phyloP scores from a whole-genome alignment of 1,139 yeast species.

The Kodamaea fungicola region DNA sequence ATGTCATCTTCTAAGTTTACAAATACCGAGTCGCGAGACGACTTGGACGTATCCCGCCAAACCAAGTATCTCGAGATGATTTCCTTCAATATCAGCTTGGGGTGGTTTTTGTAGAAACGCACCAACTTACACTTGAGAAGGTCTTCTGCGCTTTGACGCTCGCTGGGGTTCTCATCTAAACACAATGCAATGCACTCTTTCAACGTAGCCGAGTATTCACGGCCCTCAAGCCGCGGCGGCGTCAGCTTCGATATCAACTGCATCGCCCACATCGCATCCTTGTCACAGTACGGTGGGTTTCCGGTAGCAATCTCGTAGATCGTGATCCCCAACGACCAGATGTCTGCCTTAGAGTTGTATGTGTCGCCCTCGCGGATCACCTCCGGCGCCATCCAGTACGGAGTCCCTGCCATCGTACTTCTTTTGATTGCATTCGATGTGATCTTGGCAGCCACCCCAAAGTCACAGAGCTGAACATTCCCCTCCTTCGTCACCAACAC shows the following conservation, averaged over 20 bases:
- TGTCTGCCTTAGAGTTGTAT: conserved; percentile 83
- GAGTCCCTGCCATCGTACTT: conserved; percentile 97
- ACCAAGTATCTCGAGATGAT: conserved; percentile 73
- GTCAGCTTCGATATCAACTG: conserved; percentile 87
- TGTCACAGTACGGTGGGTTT: conserved; percentile 94
- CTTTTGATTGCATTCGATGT: conserved; percentile 76
- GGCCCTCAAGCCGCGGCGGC: conserved; percentile 92
- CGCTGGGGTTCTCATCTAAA: conserved; percentile 88
- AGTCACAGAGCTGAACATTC: conserved; percentile 87
- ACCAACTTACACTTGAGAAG: conserved; percentile 71
- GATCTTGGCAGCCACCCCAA: conserved; percentile 94
- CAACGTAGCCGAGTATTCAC: conserved; percentile 68
- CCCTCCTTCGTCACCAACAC: conserved; percentile 88
- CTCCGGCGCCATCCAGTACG: conserved; percentile 99
- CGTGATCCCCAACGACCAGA: conserved; percentile 94
- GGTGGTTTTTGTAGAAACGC: conserved; percentile 53
- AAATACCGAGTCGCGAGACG: conserved; percentile 48
- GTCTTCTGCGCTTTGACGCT: conserved; percentile 85
- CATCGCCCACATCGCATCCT: conserved; percentile 94
- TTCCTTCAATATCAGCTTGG: conserved; percentile 66
- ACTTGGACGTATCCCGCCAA: conserved; percentile 63
- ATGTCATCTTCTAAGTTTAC: conserved; percentile 35
- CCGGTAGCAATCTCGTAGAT: conserved; percentile 95
- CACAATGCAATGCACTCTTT: conserved; percentile 91
- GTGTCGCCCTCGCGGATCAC: conserved; percentile 91